phyloP scores from a whole-genome alignment of 495 filamentous ascomycete species.

The Tuber calosporum region DNA sequence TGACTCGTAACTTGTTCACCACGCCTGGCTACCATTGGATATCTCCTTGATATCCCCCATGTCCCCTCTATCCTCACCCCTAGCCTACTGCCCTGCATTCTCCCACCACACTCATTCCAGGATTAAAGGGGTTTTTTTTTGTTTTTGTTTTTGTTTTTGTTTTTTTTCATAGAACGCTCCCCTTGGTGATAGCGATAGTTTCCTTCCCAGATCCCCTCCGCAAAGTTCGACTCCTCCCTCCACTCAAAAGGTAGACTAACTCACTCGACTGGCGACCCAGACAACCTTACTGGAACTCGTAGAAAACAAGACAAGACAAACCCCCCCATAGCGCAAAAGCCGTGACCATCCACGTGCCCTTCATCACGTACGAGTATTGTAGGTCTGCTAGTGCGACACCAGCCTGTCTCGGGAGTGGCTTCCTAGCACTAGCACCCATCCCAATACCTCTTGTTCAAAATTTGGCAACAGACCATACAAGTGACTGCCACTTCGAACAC shows the following conservation, averaged over 20 bases:
- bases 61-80: background rate
- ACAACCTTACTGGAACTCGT: background rate
- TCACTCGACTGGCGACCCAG: background rate
- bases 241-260: conserved; percentile 1
- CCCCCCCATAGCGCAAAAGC: conserved; percentile 22
- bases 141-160: no score
- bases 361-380: no score
- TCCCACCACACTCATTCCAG: background rate
- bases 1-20: background rate
- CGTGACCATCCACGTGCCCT: conserved; percentile 30
- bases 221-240: background rate
- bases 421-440: conserved; percentile 16
- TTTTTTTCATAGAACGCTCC: conserved; percentile 21
- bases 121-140: no score
- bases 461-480: background rate
- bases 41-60: background rate
- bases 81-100: background rate
- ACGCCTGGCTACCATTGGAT: background rate
- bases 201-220: conserved; percentile 5
- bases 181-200: conserved; percentile 6
- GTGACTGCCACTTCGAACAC: background rate
- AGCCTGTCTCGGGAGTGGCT: conserved; percentile 37
- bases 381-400: conserved; percentile 30
- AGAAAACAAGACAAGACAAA: background rate
- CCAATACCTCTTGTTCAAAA: background rate